Percentiles rank a stretch among this genome's conserved stretches.
Evolutionary conservation across 1,139 yeast genomes (phyloP).

Genomic region (Geotrichum australiense): DNA sequence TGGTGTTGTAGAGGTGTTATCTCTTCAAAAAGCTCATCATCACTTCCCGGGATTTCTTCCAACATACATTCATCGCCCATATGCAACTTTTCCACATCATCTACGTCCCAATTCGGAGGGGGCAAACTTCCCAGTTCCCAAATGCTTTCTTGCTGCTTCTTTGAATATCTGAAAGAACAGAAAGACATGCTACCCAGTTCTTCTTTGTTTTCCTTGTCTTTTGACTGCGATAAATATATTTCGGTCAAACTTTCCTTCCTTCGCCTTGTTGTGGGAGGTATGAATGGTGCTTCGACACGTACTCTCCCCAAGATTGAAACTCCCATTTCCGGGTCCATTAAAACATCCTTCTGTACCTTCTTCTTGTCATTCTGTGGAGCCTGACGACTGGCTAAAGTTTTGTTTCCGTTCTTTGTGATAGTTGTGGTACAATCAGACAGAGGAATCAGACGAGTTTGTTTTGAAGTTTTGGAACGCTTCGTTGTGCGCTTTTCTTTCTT

Average conservation of each 20-base stretch:
- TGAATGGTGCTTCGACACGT: slow-evolving; percentile 1
- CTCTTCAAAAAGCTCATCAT: not conserved
- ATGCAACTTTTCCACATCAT: not conserved
- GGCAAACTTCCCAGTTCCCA: not conserved
- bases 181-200: not conserved
- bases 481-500: not conserved
- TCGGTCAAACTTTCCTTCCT: not conserved
- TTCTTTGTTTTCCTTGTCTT: not conserved
- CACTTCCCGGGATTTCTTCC: slow-evolving; percentile 2
- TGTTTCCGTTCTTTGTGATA: not conserved
- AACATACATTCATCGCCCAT: not conserved
- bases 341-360: not conserved
- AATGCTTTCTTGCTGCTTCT: too few relatives aligned
- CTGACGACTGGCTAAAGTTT: not conserved
- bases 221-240: not conserved
- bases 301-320: not conserved
- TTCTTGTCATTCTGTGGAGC: not conserved
- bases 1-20: not conserved
- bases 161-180: not conserved
- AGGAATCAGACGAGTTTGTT: not conserved
- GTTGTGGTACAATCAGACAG: not conserved
- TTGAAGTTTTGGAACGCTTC: not conserved
- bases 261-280: not conserved
- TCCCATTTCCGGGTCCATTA: slow-evolving; percentile 3
- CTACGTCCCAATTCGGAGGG: not conserved